These are phyloP conservation scores for Salvia miltiorrhiza DNA, from an alignment of 257 asterid species.

Conservation along the genomic window DNA sequence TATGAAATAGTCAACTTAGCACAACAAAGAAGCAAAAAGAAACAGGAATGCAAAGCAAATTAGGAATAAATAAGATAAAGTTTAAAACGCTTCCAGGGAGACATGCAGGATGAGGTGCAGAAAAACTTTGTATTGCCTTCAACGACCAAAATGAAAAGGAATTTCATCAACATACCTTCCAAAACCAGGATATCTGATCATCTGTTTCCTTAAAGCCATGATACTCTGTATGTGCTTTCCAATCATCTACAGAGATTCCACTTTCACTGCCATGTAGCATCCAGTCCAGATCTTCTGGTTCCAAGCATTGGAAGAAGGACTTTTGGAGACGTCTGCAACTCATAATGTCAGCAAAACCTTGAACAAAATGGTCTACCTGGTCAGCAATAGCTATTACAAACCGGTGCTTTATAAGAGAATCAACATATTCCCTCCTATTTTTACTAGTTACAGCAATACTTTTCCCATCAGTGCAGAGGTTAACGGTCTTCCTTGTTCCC, in stretches of 20 bases:
- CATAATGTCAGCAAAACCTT: slow-evolving; percentile 72
- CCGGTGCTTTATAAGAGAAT: slow-evolving; percentile 65
- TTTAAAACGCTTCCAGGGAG: neutral
- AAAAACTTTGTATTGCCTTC: neutral
- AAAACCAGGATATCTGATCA: slow-evolving; percentile 85
- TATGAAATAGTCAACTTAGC: neutral
- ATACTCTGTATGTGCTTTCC: slow-evolving; percentile 89
- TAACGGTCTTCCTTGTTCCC: slow-evolving; percentile 71
- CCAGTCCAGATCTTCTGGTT: slow-evolving; percentile 74
- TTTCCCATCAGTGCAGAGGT: slow-evolving; percentile 69
- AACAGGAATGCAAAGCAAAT: neutral
- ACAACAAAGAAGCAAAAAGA: neutral
- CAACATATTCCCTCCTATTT: slow-evolving; percentile 71
- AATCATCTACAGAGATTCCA: slow-evolving; percentile 79
- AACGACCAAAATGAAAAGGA: neutral
- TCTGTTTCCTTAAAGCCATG: slow-evolving; percentile 73
- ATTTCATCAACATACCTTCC: slow-evolving; percentile 65
- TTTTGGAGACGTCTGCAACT: slow-evolving; percentile 34
- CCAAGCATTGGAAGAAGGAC: slow-evolving; percentile 68
- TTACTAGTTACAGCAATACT: slow-evolving; percentile 62
- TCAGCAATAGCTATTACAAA: slow-evolving; percentile 65
- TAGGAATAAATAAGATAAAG: neutral
- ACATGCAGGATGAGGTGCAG: neutral
- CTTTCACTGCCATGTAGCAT: slow-evolving; percentile 83
- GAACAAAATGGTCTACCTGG: slow-evolving; percentile 61